A percentile compares a stretch with the other conserved stretches of the same genome.
These are phyloP conservation scores for Coriolopsis trogii DNA, from an alignment of 1,284 basidiomycete species.

Conservation along the genomic window DNA sequence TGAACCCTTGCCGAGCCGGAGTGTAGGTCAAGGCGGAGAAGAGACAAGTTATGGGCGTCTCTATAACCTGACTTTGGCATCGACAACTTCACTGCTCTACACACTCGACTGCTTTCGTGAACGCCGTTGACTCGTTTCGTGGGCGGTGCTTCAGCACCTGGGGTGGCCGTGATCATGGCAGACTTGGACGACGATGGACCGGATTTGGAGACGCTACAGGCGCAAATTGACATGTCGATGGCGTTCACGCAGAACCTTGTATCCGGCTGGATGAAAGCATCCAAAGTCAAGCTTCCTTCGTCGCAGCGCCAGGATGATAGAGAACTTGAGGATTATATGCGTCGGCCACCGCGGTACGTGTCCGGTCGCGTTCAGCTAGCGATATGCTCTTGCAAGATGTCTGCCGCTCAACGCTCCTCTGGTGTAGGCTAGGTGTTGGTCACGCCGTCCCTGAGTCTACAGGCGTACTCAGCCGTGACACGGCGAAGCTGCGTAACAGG, in stretches of 20 bases:
- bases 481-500: constrained; percentile 58
- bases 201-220: constrained; percentile 67
- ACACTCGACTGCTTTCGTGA: too few relatives aligned
- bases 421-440: constrained; percentile 67
- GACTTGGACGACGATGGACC: constrained; percentile 47
- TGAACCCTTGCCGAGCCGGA: too few relatives aligned
- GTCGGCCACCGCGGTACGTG: constrained; percentile 65
- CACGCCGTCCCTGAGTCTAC: constrained; percentile 55
- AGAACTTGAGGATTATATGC: constrained; percentile 66
- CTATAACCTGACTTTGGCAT: too few relatives aligned
- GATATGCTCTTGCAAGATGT: constrained; percentile 10
- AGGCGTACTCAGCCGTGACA: constrained; percentile 44
- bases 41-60: neutral
- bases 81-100: too few relatives aligned
- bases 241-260: constrained; percentile 71
- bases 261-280: constrained; percentile 70
- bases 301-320: constrained; percentile 44
- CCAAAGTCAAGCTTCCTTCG: constrained; percentile 33
- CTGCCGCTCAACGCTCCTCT: constrained; percentile 13
- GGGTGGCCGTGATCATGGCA: constrained; percentile 15
- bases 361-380: neutral
- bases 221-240: constrained; percentile 78
- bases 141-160: neutral
- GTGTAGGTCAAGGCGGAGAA: too few relatives aligned
- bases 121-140: too few relatives aligned